Conservation (phyloP, 345 rosid species). For the Euphorbia lathyris region DNA sequence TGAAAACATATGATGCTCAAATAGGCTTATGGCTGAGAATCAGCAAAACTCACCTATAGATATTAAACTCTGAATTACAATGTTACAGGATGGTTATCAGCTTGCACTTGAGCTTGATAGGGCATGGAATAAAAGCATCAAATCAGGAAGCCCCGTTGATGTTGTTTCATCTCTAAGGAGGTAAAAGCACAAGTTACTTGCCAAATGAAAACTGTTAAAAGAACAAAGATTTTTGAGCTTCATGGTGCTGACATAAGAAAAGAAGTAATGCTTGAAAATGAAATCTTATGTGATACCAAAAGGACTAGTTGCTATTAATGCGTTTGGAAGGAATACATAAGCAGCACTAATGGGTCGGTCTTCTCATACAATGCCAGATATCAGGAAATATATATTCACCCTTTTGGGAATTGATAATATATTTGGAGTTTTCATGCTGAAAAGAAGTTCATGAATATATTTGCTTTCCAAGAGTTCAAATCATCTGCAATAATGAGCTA, state of each 20-base stretch:
- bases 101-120: slow-evolving; percentile 78
- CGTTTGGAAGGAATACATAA: too few species aligned
- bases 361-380: not conserved
- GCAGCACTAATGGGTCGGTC: not conserved
- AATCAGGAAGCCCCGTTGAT: slow-evolving; percentile 53
- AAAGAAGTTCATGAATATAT: not conserved
- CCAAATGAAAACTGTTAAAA: slow-evolving; percentile 1
- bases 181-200: slow-evolving; percentile 28
- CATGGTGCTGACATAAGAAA: not conserved
- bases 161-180: slow-evolving; percentile 68
- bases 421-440: not conserved
- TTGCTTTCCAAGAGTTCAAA: not conserved
- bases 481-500: not conserved
- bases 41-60: too few species aligned
- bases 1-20: not conserved
- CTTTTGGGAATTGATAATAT: not conserved
- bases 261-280: not conserved
- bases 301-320: not conserved
- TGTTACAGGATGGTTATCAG: slow-evolving; percentile 79
- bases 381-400: not conserved
- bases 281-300: not conserved
- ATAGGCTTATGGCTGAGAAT: too few species aligned
- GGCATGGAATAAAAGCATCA: slow-evolving; percentile 58
- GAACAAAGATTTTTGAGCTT: not conserved
- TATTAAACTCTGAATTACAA: not conserved